Base-by-base conservation (phyloP, 2,329 filamentous ascomycete genomes). In the Cercospora sojina region DNA sequence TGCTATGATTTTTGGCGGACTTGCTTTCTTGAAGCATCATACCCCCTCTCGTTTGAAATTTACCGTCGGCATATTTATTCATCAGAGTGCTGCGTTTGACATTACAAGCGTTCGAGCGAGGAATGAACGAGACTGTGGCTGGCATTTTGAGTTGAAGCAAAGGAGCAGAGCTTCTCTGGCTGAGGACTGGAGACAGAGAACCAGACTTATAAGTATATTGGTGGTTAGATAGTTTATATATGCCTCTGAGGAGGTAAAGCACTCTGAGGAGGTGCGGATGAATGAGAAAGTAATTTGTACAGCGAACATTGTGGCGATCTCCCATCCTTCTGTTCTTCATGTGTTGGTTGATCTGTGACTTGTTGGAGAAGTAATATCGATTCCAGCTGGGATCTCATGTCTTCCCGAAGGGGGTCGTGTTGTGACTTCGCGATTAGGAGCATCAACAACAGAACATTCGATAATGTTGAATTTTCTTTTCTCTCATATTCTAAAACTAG, bases 21-120 rank as follows among this genome's bases (percentile, higher is more conserved):
- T 49, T 23, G 43, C 43, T 49, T 49, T 49, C 18, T 49, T 49
- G 43, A 49, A 49, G 43, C 68, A 70, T 70, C 68, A 70, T 70
- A 69, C 68, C 68, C 68, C 68, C 61, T 64, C 64, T 67, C 65
- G 62, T 63, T 69, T 53, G 32, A 59, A 16, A 23, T 23, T 51
- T 31, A 18, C 49, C 8, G 38, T 13, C 9, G 23, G 58, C 58
- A 47, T 60, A 13, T 47, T 60, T 20, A 9, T 35, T 51, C n/a
- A 5, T 32, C 20, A 2, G 9, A 12, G 18, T 49, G 43, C 43
- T 49, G 43, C 43, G 29, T 32, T 58, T 31, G n/a, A 35, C n/a
- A 16, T 61, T 56, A 41, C 29, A 53, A 68, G 63, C 66, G 64
- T 68, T 68, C 59, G 66, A 68, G 66, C 64, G 66, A 58, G 64